Evolutionary conservation across 1,284 basidiomycete species (phyloP).

Genomic region (Gomphus sp.): DNA sequence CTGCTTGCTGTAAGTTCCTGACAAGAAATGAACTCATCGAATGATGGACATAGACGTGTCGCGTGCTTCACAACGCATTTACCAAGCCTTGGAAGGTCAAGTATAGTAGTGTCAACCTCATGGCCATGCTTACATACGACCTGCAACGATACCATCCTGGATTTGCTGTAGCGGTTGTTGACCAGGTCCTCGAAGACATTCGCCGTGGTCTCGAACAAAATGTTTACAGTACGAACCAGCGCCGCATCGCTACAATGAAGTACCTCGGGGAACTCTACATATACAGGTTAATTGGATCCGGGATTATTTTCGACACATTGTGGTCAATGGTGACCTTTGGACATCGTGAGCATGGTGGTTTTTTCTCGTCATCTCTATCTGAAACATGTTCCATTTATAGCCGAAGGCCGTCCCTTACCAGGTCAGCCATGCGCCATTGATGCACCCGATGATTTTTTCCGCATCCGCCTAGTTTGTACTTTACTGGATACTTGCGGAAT

Average conservation of each 20-base stretch:
- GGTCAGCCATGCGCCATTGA: slow-evolving; percentile 72
- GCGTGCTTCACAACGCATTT: slow-evolving; percentile 70
- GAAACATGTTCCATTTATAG: slow-evolving; percentile 29
- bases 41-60: slow-evolving; percentile 24
- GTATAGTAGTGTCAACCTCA: slow-evolving; percentile 81
- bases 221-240: slow-evolving; percentile 91
- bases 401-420: slow-evolving; percentile 84
- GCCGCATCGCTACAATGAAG: slow-evolving; percentile 83
- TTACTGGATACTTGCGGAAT: slow-evolving; percentile 95
- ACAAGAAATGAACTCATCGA: not conserved
- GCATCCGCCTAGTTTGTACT: slow-evolving; percentile 85
- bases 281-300: slow-evolving; percentile 85
- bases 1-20: not conserved
- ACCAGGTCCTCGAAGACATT: slow-evolving; percentile 91
- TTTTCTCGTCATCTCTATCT: slow-evolving; percentile 9
- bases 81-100: slow-evolving; percentile 97
- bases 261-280: slow-evolving; percentile 97
- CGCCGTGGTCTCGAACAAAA: slow-evolving; percentile 90
- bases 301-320: slow-evolving; percentile 87
- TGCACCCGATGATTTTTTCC: slow-evolving; percentile 94
- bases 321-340: slow-evolving; percentile 97
- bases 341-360: slow-evolving; percentile 59
- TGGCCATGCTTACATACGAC: slow-evolving; percentile 92
- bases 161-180: slow-evolving; percentile 83
- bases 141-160: slow-evolving; percentile 87